A percentile compares a stretch with the other conserved stretches of the same genome.
phyloP scores from a whole-genome alignment of 2,329 filamentous ascomycete species.

The Penicillium sp. region DNA sequence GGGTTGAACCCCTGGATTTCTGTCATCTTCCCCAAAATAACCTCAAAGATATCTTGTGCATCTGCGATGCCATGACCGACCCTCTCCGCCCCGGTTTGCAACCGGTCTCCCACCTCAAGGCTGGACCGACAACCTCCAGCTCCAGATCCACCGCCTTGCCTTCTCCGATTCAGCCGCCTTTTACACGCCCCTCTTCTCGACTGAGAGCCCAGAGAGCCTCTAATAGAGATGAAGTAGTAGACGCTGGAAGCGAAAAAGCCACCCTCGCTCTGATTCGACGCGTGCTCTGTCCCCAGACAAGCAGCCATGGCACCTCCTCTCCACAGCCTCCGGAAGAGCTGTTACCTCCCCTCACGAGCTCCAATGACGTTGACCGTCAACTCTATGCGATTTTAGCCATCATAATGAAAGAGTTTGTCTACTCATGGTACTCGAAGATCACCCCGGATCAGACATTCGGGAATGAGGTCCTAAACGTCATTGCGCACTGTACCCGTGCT shows the following conservation, averaged over 20 bases:
- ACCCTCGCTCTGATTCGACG: slow-evolving; percentile 79
- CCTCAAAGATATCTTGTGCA: not conserved
- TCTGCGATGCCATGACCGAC: slow-evolving; percentile 43
- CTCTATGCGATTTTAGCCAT: slow-evolving; percentile 91
- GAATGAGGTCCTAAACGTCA: slow-evolving; percentile 81
- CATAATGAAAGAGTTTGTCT: slow-evolving; percentile 84
- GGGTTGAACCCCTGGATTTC: slow-evolving; percentile 4
- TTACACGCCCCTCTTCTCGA: slow-evolving; percentile 33
- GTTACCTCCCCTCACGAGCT: slow-evolving; percentile 87
- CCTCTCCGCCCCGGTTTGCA: slow-evolving; percentile 38
- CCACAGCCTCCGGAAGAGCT: slow-evolving; percentile 73
- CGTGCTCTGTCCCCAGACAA: slow-evolving; percentile 70
- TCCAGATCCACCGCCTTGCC: slow-evolving; percentile 34
- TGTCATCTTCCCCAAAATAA: not conserved
- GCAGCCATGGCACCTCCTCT: slow-evolving; percentile 50
- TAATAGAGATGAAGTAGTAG: slow-evolving; percentile 39
- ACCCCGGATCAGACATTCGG: slow-evolving; percentile 87
- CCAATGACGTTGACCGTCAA: slow-evolving; percentile 89
- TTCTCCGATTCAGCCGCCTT: slow-evolving; percentile 26
- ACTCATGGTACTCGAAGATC: slow-evolving; percentile 90
- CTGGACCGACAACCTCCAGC: slow-evolving; percentile 37
- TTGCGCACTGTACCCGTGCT: slow-evolving; percentile 86
- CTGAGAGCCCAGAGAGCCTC: slow-evolving; percentile 26
- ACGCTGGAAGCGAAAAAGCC: slow-evolving; percentile 70
- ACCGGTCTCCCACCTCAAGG: slow-evolving; percentile 41